A percentile compares a stretch with the other conserved stretches of the same genome.
These are phyloP conservation scores for Saccharomycopsis fermentans DNA, from an alignment of 805 yeast genomes.

Conservation along the genomic window DNA sequence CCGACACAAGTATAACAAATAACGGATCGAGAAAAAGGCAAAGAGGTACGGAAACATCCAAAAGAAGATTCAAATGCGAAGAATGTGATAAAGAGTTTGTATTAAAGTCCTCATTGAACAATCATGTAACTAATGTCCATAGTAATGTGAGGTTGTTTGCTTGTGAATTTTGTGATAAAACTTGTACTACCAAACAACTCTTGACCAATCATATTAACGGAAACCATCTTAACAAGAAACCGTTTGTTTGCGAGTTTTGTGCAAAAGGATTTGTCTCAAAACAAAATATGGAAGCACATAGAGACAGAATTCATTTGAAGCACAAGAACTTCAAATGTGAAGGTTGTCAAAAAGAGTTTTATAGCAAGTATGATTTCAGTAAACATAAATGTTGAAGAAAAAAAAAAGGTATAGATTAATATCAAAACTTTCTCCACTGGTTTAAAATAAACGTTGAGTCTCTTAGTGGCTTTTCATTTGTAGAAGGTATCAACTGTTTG, in stretches of 20 bases:
- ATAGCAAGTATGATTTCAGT: constrained; percentile 14
- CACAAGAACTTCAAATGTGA: constrained; percentile 17
- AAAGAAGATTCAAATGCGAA: constrained; percentile 9
- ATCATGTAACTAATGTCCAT: constrained; percentile 13
- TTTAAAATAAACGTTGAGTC: too few relatives aligned
- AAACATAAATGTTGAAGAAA: constrained; percentile 14
- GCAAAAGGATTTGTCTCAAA: constrained; percentile 17
- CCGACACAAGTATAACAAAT: background rate
- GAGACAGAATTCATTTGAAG: constrained; percentile 17
- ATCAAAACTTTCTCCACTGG: too few relatives aligned
- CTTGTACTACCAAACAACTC: constrained; percentile 18
- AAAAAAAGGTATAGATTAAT: too few relatives aligned
- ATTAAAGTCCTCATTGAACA: constrained; percentile 12
- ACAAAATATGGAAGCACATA: constrained; percentile 19
- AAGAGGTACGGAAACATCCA: background rate
- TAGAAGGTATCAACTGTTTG: too few relatives aligned
- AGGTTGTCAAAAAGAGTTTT: constrained; percentile 12
- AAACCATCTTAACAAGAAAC: constrained; percentile 16
- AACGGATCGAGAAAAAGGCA: constrained; percentile 1
- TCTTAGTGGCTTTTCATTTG: too few relatives aligned
- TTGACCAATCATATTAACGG: constrained; percentile 17
- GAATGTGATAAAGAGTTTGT: constrained; percentile 14
- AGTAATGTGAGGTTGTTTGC: constrained; percentile 7
- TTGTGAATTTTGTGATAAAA: constrained; percentile 14
- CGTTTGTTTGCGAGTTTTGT: constrained; percentile 16